Base-by-base conservation (phyloP, 1,284 basidiomycete species). In the Dichomitus squalens region DNA sequence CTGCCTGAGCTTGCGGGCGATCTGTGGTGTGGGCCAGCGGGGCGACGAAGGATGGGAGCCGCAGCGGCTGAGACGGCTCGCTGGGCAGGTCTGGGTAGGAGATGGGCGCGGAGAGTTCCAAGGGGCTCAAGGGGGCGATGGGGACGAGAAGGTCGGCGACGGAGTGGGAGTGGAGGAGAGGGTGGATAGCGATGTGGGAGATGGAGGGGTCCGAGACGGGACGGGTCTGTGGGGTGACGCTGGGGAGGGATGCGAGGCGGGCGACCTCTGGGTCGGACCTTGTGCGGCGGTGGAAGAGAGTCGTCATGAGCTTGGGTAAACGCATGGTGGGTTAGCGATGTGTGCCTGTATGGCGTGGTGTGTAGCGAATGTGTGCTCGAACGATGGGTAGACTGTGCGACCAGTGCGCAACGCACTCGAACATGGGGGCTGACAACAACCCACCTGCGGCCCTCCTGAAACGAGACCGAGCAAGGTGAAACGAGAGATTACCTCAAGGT, bases 221-320 rank as follows among this genome's bases (percentile, higher is more conserved):
- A 23, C 60, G 61, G 16, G 59, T 57, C 16, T 55, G 49, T 1
- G 57, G 53, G 5, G 53, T 52, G 27, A 58, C 61, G 31, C 56
- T 58, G 4, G 61, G 63, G 9, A 55, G 49, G 2, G 61, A 50
- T n/a, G 55, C 55, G 12, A 64, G 53, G 9, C 60, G 55, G 21
- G 48, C 54, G 44, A 71, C 64, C 25, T 60, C 74, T 40, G 68
- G 60, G 51, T 77, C 76, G 6, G 75, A 77, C 61, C 67, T 73
- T 27, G 71, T 61, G 46, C 64, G 75, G 23, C 75, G 70, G 53
- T 76, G 70, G 44, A 75, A 74, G 29, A 76, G 64, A 50, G 68
- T 68, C 29, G 68, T 67, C 35, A 67, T 66, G 21, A 69, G 62
- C 31, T 65, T 69, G 18, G 68, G 73, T 52, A 77, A 69, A 11